Conservation (phyloP, 495 filamentous ascomycete species). For the Neurospora sp. region DNA sequence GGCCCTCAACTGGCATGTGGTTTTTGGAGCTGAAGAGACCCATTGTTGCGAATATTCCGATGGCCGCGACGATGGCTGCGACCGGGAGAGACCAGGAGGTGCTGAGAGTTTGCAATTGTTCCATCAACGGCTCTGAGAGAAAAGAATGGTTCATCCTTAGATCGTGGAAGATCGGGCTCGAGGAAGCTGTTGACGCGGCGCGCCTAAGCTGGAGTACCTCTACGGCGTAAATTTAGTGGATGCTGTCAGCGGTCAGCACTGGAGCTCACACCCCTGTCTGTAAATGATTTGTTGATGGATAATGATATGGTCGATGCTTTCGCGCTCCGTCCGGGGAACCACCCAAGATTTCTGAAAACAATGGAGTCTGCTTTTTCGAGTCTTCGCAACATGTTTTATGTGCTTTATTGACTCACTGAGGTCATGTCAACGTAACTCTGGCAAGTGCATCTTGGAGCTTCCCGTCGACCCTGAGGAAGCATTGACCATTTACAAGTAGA, state of each 20-base stretch:
- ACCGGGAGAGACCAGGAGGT: slow-evolving; percentile 8
- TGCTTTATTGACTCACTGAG: neutral
- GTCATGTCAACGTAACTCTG: neutral
- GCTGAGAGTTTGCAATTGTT: slow-evolving; percentile 4
- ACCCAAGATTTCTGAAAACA: too few species aligned
- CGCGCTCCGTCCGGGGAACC: neutral
- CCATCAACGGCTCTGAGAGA: slow-evolving; percentile 5
- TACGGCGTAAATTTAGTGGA: neutral
- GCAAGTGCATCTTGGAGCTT: neutral
- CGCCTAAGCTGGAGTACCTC: neutral
- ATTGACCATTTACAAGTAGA: neutral
- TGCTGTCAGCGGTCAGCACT: neutral
- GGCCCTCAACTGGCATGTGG: slow-evolving; percentile 70
- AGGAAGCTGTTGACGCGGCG: neutral
- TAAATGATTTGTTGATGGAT: neutral
- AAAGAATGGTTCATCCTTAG: neutral
- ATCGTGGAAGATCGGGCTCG: neutral
- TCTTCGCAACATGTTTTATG: neutral
- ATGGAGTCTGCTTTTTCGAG: neutral
- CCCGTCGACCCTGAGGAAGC: neutral
- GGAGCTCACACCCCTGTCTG: neutral
- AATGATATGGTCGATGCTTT: neutral
- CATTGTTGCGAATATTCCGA: slow-evolving; percentile 39
- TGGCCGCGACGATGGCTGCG: slow-evolving; percentile 36
- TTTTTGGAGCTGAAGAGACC: slow-evolving; percentile 56